Percentiles rank a stretch among this genome's conserved stretches.
These are phyloP conservation scores for Diplocarpon rosae DNA, from an alignment of 2,329 filamentous ascomycete species.

Conservation along the genomic window DNA sequence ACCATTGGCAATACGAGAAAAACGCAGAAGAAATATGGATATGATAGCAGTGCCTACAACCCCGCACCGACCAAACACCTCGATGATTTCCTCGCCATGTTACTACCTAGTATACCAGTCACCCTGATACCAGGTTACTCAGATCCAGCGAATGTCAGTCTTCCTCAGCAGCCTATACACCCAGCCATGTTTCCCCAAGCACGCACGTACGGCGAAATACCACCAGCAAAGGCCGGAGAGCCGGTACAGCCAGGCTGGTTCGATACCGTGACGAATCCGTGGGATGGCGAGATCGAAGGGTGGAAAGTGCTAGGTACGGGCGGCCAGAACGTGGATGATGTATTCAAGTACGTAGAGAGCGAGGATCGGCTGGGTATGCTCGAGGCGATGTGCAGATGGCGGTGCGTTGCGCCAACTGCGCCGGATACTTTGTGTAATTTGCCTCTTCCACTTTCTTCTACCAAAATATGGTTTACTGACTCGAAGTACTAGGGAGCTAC, in stretches of 20 bases:
- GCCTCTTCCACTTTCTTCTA: background rate
- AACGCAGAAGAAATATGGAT: conserved; percentile 75
- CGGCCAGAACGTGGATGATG: conserved; percentile 88
- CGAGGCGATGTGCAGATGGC: conserved; percentile 89
- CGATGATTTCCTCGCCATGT: conserved; percentile 68
- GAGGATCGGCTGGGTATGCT: conserved; percentile 76
- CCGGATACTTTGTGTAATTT: conserved; percentile 85
- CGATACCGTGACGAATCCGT: conserved; percentile 84
- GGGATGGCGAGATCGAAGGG: conserved; percentile 82
- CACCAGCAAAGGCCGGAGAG: conserved; percentile 25
- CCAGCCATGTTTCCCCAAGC: conserved; percentile 77
- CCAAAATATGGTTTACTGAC: background rate
- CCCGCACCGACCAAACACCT: conserved; percentile 71
- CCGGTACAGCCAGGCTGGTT: conserved; percentile 58
- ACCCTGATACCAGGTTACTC: conserved; percentile 75
- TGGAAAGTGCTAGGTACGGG: conserved; percentile 79
- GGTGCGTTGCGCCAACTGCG: conserved; percentile 82
- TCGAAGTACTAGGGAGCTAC: conserved; percentile 60
- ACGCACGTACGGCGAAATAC: conserved; percentile 50
- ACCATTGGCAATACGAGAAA: conserved; percentile 26
- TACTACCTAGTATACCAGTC: conserved; percentile 78
- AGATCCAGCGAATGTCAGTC: conserved; percentile 80
- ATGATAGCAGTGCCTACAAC: conserved; percentile 84
- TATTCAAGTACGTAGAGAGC: conserved; percentile 79
- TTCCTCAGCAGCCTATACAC: conserved; percentile 90